Evolutionary conservation across 345 rosid species (phyloP), one percentile per base, ranked within the genome.

Genomic region (Iberis pinnata): DNA sequence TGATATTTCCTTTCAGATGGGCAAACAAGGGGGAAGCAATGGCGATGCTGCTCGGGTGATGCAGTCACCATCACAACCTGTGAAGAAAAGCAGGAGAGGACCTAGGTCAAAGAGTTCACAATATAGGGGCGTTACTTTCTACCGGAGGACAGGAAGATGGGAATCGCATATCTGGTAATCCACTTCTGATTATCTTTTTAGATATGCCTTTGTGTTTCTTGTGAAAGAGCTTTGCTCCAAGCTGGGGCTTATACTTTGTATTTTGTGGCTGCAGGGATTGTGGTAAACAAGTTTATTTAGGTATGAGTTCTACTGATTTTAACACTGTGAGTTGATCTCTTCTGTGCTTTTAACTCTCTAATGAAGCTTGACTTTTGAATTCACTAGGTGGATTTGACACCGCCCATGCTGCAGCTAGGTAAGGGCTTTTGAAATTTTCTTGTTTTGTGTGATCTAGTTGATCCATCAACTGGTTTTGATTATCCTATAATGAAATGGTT

Each of bases 61-160:
- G 68, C 73, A 68, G 55, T 53, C 67, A 56, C 68, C 73, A 4
- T 40, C 76, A 32, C 86, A 65, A 80, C 74, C 69, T 63, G 83
- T 59, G 75, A 89, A 86, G 88, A 89, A 84, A 67, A 84, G 96
- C 73, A 75, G 97, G 73, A 72, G 97, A 58, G 97, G 97, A 6
- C 97, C 97, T 8, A 75, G 95, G 77, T 89, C 97, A 11, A 77
- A 81, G 72, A 89, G 97, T 71, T 89, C 97, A n/a, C 96, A 86
- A 68, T 89, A 82, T 41, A 73, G 97, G 63, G 97, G 97, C 11
- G 97, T 89, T 38, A 89, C 97, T 61, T 89, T 89, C 67, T 89
- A 89, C 17, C 49, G 97, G 60, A 86, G 97, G 62, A 89, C 97
- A 5, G 96, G 97, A 9, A 69, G 96, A 75, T 89, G 97, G 97